Evolutionary conservation across 2,329 filamentous ascomycete genomes (phyloP).

Genomic region (Fusarium beomiforme): DNA sequence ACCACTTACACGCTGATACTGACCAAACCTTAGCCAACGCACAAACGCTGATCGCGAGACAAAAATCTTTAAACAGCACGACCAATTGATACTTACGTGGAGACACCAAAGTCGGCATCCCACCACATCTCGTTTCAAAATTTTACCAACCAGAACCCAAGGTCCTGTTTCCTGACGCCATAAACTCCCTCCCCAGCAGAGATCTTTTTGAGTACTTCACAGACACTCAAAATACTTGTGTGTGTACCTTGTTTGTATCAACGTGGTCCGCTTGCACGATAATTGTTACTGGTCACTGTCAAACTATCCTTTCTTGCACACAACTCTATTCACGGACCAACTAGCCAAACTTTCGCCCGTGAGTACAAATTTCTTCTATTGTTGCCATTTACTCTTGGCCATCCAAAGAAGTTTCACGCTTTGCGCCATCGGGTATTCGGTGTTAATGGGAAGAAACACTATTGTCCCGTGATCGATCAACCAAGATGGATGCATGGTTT

Average conservation of each 20-base stretch:
- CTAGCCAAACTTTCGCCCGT: conserved; percentile 48
- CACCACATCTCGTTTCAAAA: conserved; percentile 16
- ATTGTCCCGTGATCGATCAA: not conserved
- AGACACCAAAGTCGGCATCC: conserved; percentile 20
- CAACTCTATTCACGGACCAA: conserved; percentile 2
- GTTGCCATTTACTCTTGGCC: conserved; percentile 20
- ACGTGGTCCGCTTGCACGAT: conserved; percentile 29
- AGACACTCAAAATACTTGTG: conserved; percentile 39
- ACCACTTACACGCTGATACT: conserved; percentile 1
- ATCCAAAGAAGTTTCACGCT: conserved; percentile 22
- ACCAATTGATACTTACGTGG: conserved; percentile 30
- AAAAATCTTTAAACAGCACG: not conserved
- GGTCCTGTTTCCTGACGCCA: conserved; percentile 29
- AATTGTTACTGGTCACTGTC: conserved; percentile 40
- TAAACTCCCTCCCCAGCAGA: conserved; percentile 25
- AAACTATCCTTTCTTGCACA: conserved; percentile 9
- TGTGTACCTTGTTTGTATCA: conserved; percentile 43
- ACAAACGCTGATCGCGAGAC: not conserved
- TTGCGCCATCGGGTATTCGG: conserved; percentile 26
- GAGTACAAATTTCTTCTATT: conserved; percentile 44
- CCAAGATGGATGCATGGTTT: not conserved
- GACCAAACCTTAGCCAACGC: conserved; percentile 9
- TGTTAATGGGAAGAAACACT: not conserved
- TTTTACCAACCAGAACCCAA: conserved; percentile 33
- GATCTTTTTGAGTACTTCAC: conserved; percentile 39